A percentile compares a stretch with the other conserved stretches of the same genome.
Evolutionary conservation across 73 alveolate species (phyloP).

Genomic region (Symbiodinium natans): DNA sequence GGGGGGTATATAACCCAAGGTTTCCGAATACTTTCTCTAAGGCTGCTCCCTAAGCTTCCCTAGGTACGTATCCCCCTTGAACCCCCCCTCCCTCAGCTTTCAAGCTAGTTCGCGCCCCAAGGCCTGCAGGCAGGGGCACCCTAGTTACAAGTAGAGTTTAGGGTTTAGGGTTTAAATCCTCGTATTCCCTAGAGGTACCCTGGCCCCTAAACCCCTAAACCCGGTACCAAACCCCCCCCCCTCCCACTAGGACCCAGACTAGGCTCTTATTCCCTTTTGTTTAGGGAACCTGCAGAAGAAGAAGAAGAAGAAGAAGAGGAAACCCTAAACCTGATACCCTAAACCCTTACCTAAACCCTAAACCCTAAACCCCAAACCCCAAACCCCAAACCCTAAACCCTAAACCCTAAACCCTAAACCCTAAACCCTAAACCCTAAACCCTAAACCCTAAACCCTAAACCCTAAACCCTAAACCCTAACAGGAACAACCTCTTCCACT

Average conservation of each 20-base stretch:
- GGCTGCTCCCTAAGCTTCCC: too few species aligned
- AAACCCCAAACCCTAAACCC: not conserved
- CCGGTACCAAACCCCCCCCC: not conserved
- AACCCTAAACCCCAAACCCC: not conserved
- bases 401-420: not conserved
- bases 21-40: too few species aligned
- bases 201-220: not conserved
- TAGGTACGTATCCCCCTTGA: too few species aligned
- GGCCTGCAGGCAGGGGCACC: too few species aligned
- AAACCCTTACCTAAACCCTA: not conserved
- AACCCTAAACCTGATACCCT: too few species aligned
- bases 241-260: not conserved
- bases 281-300: too few species aligned
- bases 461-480: not conserved
- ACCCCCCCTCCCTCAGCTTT: too few species aligned
- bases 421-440: not conserved
- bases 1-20: too few species aligned
- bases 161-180: not conserved
- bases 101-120: too few species aligned
- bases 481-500: constrained; percentile 86
- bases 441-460: not conserved
- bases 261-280: too few species aligned
- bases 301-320: too few species aligned
- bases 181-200: not conserved
- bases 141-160: too few species aligned